Percentiles rank a stretch among this genome's conserved stretches.
These are phyloP conservation scores for Withania somnifera DNA, from an alignment of 305 asterid genomes.

Conservation along the genomic window DNA sequence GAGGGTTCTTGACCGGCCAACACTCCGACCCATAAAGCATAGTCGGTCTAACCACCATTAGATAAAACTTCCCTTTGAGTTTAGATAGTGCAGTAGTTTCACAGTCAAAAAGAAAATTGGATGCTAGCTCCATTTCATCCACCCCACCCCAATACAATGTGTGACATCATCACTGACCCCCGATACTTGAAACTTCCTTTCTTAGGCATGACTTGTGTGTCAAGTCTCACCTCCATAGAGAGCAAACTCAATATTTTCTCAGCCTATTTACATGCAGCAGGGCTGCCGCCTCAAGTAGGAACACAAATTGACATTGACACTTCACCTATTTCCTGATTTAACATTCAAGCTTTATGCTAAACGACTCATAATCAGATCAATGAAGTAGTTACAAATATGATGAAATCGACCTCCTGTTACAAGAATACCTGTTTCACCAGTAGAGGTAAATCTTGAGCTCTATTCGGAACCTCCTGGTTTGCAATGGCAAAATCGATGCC, in stretches of 20 bases:
- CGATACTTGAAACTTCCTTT: too few relatives aligned
- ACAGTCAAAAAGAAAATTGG: too few relatives aligned
- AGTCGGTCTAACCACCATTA: too few relatives aligned
- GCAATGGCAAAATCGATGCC: constrained; percentile 71
- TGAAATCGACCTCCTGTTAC: constrained; percentile 1
- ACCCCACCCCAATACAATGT: too few relatives aligned
- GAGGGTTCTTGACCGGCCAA: too few relatives aligned
- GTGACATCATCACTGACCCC: too few relatives aligned
- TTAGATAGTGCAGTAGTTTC: too few relatives aligned
- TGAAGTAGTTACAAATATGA: neutral
- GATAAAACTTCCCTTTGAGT: too few relatives aligned
- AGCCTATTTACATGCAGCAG: neutral
- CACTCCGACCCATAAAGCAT: too few relatives aligned
- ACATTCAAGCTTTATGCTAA: neutral
- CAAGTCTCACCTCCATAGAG: too few relatives aligned
- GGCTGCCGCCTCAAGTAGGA: neutral
- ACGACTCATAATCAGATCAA: neutral
- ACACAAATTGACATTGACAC: neutral
- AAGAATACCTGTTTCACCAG: constrained; percentile 49
- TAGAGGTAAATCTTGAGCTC: constrained; percentile 52
- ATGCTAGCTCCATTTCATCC: too few relatives aligned
- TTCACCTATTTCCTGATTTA: neutral
- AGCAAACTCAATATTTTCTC: neutral
- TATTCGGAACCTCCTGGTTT: constrained; percentile 42
- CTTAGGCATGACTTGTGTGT: too few relatives aligned